Evolutionary conservation across 768 basidiomycete species (phyloP).

Genomic region (Amanita molliuscula): DNA sequence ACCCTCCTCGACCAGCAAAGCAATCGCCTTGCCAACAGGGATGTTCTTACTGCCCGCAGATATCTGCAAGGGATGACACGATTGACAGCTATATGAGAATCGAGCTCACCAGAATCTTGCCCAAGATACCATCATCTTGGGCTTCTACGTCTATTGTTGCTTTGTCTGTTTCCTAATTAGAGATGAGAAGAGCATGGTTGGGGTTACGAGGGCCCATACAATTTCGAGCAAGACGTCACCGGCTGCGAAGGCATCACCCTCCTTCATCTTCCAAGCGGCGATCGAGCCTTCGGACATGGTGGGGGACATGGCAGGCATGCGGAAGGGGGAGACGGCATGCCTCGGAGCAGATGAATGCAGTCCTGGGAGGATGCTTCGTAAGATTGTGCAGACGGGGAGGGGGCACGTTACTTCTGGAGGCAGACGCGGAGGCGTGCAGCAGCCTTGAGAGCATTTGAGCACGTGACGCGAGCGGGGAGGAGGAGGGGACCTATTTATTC

Average conservation of each 20-base stretch:
- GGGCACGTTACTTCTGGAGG: background rate
- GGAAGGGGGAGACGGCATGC: conserved; percentile 60
- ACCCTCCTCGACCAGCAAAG: conserved; percentile 89
- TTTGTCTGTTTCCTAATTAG: conserved; percentile 78
- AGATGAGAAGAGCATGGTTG: background rate
- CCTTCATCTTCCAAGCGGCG: conserved; percentile 80
- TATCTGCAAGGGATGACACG: conserved; percentile 27
- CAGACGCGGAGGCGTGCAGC: background rate
- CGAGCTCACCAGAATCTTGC: conserved; percentile 70
- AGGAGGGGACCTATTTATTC: background rate
- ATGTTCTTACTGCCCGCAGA: conserved; percentile 78
- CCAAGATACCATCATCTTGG: conserved; percentile 91
- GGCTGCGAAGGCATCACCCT: conserved; percentile 67
- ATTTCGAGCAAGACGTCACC: conserved; percentile 90
- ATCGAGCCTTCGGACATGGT: conserved; percentile 96
- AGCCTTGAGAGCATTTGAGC: background rate
- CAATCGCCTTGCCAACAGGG: conserved; percentile 82
- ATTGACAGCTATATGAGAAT: background rate
- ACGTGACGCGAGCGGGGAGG: background rate
- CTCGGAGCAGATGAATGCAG: conserved; percentile 4
- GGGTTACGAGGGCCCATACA: conserved; percentile 32
- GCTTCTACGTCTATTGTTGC: conserved; percentile 98
- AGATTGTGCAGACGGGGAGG: background rate
- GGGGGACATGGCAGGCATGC: conserved; percentile 97
- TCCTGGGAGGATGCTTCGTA: background rate